phyloP scores from a whole-genome alignment of 306 rosid species.

The Neltuma alba region DNA sequence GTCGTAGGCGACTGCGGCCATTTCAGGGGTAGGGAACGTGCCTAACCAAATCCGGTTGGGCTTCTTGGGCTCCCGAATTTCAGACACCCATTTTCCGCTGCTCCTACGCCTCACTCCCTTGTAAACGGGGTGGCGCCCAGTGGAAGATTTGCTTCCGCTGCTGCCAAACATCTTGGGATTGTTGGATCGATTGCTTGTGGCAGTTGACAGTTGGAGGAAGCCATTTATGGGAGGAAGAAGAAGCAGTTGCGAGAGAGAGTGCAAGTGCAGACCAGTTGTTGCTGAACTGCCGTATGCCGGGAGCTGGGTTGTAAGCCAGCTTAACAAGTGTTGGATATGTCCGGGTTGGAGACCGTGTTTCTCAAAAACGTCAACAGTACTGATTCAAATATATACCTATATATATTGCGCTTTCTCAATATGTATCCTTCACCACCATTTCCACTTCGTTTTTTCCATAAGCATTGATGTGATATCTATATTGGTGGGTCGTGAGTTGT shows the following conservation, averaged over 20 bases:
- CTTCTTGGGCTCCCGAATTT: constrained; percentile 33
- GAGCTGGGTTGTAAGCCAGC: constrained; percentile 32
- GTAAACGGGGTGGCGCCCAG: constrained; percentile 17
- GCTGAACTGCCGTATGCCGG: constrained; percentile 24
- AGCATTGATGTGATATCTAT: not conserved
- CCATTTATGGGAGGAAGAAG: constrained; percentile 26
- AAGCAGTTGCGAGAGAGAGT: not conserved
- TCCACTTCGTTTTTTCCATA: not conserved
- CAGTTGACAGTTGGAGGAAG: constrained; percentile 17
- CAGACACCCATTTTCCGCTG: constrained; percentile 37
- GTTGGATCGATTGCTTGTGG: not conserved
- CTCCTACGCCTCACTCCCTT: constrained; percentile 31
- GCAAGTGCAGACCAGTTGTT: constrained; percentile 37
- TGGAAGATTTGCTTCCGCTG: not conserved
- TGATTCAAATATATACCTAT: not conserved
- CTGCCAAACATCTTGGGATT: not conserved
- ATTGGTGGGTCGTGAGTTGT: not conserved
- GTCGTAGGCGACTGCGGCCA: constrained; percentile 95
- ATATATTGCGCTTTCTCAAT: constrained; percentile 4
- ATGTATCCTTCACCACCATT: constrained; percentile 3
- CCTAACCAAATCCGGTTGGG: constrained; percentile 46
- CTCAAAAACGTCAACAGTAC: constrained; percentile 6
- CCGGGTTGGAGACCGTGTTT: constrained; percentile 43
- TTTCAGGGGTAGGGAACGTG: constrained; percentile 84
- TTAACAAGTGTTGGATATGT: not conserved